Base-by-base conservation (phyloP, 2,329 filamentous ascomycete species). In the Tolypocladium ovalisporum region DNA sequence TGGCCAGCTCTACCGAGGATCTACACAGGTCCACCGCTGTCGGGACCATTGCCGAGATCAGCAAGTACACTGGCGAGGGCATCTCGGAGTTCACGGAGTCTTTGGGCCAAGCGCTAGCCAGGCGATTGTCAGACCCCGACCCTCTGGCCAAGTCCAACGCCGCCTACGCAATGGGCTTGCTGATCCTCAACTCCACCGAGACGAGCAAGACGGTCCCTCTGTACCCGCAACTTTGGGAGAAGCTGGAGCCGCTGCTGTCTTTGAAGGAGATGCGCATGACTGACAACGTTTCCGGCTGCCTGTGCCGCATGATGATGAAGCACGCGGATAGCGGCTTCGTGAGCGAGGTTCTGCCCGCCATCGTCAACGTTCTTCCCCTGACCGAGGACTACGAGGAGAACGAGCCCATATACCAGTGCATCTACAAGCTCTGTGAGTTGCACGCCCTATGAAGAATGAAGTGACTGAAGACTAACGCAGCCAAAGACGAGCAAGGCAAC, bases 301-400 rank as follows among this genome's bases (percentile, higher is more conserved):
- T 97, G 51, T 88, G 85, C 69, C 87, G 94, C 62, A 92, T 99
- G 88, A 96, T 97, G 73, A 83, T 89, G 70, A 88, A 88, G 67
- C 87, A 96, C 73, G 87, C 89, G n/a, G 85, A 93, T 64, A 83
- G 83, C 64, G 86, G 95, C 12, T 91, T 93, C 22, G 81, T 96
- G 56, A 75, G 81, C 42, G 86, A 96, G 59, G 89, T 96, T 24
- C 82, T 99, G 1, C 92, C 93, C 32, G 85, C 84, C 1, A 76
- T 97, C 34, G 82, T 95, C 57, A 82, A 83, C 60, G 81, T 92
- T 34, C 82, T 97, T 40, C 94, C 94, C 12, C 79, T 97, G 61
- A 89, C 89, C 72, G 92, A 96, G 70, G 94, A 97, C 72, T 97
- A 84, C 66, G 91, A 97, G 74, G 94, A 97, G 82, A 97, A 99